Evolutionary conservation across 805 yeast species (phyloP).

Genomic region (Monosporozyma servazzii): DNA sequence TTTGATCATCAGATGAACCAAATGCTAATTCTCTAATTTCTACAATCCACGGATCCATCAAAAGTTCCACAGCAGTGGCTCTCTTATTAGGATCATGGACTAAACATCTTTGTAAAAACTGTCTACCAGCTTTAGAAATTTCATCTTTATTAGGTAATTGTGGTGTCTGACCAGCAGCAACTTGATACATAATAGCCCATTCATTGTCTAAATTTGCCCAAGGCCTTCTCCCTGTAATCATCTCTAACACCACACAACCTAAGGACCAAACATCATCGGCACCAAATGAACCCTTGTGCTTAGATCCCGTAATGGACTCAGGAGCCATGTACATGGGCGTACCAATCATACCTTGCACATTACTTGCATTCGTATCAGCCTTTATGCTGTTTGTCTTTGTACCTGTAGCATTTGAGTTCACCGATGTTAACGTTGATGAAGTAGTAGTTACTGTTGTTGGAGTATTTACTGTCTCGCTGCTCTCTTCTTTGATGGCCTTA

Average conservation of each 20-base stretch:
- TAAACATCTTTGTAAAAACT: slow-evolving; percentile 66
- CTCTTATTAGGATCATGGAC: slow-evolving; percentile 76
- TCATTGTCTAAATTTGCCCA: slow-evolving; percentile 98
- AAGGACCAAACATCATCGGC: slow-evolving; percentile 85
- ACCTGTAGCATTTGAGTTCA: background rate
- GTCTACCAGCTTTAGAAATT: slow-evolving; percentile 67
- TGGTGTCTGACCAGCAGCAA: slow-evolving; percentile 91
- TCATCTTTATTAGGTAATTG: slow-evolving; percentile 74
- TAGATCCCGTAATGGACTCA: slow-evolving; percentile 79
- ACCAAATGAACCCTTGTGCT: slow-evolving; percentile 32
- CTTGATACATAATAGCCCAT: slow-evolving; percentile 97
- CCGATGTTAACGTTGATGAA: background rate
- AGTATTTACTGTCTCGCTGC: background rate
- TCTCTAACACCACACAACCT: slow-evolving; percentile 92
- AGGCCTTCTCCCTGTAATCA: slow-evolving; percentile 94
- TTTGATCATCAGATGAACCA: slow-evolving; percentile 19
- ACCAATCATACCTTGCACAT: slow-evolving; percentile 47
- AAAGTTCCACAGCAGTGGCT: slow-evolving; percentile 73
- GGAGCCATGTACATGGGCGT: slow-evolving; percentile 99
- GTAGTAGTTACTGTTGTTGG: background rate
- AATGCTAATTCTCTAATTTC: slow-evolving; percentile 64
- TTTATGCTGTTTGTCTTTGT: background rate
- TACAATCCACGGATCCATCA: slow-evolving; percentile 85
- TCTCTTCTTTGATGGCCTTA: background rate
- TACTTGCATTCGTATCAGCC: background rate